Conservation (phyloP, 495 filamentous ascomycete species). For the Podospora pseudopauciseta region DNA sequence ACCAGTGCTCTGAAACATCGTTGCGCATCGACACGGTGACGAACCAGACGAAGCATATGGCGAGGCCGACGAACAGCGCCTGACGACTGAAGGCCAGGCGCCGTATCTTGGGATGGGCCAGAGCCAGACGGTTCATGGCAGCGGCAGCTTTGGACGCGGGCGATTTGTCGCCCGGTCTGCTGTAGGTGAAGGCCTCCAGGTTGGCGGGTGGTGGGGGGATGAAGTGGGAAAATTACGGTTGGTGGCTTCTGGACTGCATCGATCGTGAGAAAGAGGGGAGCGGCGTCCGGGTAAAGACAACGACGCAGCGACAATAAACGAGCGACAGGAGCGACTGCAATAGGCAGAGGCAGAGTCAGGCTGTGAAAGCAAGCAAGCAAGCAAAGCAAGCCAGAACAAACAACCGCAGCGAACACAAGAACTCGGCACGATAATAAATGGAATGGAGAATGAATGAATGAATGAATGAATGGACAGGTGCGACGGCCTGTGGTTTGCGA, state of each 20-base stretch:
- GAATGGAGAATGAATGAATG: background rate
- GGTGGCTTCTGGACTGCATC: background rate
- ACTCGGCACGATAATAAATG: background rate
- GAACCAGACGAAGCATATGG: constrained; percentile 22
- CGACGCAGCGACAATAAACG: background rate
- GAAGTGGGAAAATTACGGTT: background rate
- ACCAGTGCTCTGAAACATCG: constrained; percentile 11
- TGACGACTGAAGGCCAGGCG: constrained; percentile 26
- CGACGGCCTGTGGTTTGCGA: background rate
- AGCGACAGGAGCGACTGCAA: background rate
- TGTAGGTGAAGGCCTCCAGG: constrained; percentile 11
- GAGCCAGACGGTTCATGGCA: constrained; percentile 17
- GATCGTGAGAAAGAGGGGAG: background rate
- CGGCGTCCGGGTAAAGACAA: background rate
- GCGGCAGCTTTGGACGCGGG: constrained; percentile 2
- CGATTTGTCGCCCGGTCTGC: constrained; percentile 7
- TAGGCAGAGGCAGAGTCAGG: background rate
- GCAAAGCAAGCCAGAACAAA: constrained; percentile 1
- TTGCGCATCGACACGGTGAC: constrained; percentile 20
- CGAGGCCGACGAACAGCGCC: constrained; percentile 17
- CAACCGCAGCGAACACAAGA: background rate
- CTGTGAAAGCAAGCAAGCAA: background rate
- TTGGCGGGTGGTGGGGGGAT: background rate
- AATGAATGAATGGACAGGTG: background rate
- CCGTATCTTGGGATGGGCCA: constrained; percentile 19